Evolutionary conservation across 441 rosid species (phyloP), one percentile per base, ranked within the genome.

Genomic region (Erodium texanum): DNA sequence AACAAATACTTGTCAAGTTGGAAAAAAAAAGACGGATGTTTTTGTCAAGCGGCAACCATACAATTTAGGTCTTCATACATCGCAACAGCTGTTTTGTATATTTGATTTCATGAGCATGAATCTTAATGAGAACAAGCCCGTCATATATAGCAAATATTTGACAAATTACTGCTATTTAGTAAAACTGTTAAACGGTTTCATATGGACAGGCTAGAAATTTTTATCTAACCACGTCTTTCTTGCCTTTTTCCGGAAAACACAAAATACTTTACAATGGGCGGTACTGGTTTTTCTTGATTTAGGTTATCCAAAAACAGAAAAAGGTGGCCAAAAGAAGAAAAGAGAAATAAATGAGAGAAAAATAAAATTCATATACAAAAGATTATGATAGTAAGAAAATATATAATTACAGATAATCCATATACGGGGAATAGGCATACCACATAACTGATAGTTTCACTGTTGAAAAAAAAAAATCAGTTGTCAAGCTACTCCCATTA

Each of bases 31-130:
- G 9, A 52, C 15, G 2, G 59, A 52, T 16, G 5, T 12, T 15
- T 15, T 6, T 48, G 56, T 48, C 56, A 48, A 48, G 56, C 12
- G 5, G 15, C 56, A 15, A 15, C 59, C 59, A 18, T 52, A 7
- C 20, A 52, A 15, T 52, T 52, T 52, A 52, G 59, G 59, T 52
- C 59, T 52, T 52, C 59, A 52, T 16, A n/a, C 59, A 52, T 52
- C 20, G 7, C 59, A 52, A 52, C 59, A 52, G 59, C 22, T 52
- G 59, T 18, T 52, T 18, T 8, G 59, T 52, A 52, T 22, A 52
- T 52, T 1, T 1, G 22, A 52, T 52, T 52, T n/a, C 20, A n/a
- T 52, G 59, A 52, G 59, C 10, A 18, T 14, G 22, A 52, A 52
- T 18, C 59, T n/a, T 18, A 18, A 52, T 52, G 59, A 52, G 15